A percentile compares a stretch with the other conserved stretches of the same genome.
These are phyloP conservation scores for Diaporthe velutina DNA, from an alignment of 2,329 filamentous ascomycete genomes.

Conservation along the genomic window DNA sequence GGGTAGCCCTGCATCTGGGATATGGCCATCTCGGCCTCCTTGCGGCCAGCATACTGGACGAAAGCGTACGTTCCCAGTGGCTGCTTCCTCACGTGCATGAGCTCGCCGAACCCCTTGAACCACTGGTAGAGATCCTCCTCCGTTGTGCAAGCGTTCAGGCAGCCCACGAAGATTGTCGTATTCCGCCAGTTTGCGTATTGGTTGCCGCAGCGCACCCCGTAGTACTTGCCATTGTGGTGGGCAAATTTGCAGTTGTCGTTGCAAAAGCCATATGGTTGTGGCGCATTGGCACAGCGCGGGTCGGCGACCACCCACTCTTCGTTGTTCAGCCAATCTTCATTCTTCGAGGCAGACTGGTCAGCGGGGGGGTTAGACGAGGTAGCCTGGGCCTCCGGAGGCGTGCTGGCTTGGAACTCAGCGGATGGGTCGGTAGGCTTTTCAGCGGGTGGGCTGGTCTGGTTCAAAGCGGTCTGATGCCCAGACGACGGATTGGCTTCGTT, in stretches of 20 bases:
- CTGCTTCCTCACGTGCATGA: background rate
- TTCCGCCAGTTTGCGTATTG: background rate
- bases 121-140: background rate
- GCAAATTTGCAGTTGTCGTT: background rate
- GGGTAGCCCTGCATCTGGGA: constrained; percentile 2
- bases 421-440: background rate
- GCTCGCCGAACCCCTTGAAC: background rate
- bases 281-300: background rate
- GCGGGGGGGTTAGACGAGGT: background rate
- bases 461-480: background rate
- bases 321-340: too few relatives aligned
- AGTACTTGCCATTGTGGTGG: background rate
- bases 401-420: background rate
- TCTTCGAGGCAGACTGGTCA: background rate
- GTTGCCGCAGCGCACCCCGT: too few relatives aligned
- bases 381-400: background rate
- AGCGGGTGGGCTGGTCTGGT: background rate
- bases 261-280: background rate
- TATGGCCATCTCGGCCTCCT: constrained; percentile 4
- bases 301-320: background rate
- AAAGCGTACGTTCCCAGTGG: background rate
- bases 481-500: background rate
- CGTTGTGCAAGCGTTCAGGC: background rate
- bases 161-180: background rate
- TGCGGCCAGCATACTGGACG: background rate